Evolutionary conservation across 2,329 filamentous ascomycete genomes (phyloP), one percentile per base, ranked within the genome.

Genomic region (Reticulascus tulasneorum): DNA sequence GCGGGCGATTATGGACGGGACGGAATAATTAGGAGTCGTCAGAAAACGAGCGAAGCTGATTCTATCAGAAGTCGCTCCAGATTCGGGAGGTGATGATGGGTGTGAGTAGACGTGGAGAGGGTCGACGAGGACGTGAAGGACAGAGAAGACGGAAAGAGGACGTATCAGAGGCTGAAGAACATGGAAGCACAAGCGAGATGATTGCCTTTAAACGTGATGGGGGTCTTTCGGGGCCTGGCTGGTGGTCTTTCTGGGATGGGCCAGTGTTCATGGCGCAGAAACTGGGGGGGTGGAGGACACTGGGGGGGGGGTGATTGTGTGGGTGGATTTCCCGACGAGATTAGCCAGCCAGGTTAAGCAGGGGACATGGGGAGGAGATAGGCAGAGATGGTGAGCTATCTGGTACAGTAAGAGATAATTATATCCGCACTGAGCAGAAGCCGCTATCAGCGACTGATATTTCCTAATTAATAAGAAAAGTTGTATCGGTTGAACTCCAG

Each of bases 141-240:
- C 6, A 16, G 42, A 45, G 43, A 51, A 51, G 50, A 49, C 22
- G 33, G 7, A 36, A 13, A 15, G 21, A 22, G 50, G 54, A 52
- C 57, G 62, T 63, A 60, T 62, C 59, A 58, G 60, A 66, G 62
- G 64, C 66, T 67, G 62, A 67, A 58, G 58, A 57, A 56, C 56
- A 56, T 59, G 60, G 61, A 61, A 61, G 59, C 59, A 59, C 65
- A 71, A 72, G 67, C 68, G 69, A 73, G 56, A 72, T 72, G 67
- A 69, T 64, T 64, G 60, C 60, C 60, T 60, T 58, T 58, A 58
- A 63, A 59, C 57, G 60, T 61, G 60, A 60, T 62, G 55, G 59
- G 54, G 56, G 50, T 51, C 51, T 53, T 48, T n/a, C n/a, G n/a
- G n/a, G n/a, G 44, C 53, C 53, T 51, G 58, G 51, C 55, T 51